Evolutionary conservation across 768 basidiomycete genomes (phyloP), one percentile per base, ranked within the genome.

Genomic region (Phanerodontia chrysosporium): DNA sequence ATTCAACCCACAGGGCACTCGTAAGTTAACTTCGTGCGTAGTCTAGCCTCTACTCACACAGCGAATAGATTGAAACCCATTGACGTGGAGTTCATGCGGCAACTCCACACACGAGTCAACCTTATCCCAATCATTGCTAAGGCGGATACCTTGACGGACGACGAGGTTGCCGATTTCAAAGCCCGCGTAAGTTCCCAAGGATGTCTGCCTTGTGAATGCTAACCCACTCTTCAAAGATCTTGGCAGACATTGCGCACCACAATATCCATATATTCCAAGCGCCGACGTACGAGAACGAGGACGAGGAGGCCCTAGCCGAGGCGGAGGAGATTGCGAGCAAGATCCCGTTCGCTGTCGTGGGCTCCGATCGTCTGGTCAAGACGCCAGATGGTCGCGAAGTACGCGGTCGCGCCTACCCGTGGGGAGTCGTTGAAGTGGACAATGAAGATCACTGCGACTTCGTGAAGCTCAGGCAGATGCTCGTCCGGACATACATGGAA

Each of bases 381-480:
- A 87, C 92, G 1, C 81, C 90, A 24, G 94, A 96, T 67, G 95
- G 95, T 25, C 90, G 95, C 59, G 79, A 88, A 73, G 94, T 98
- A 51, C 92, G 97, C 64, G 97, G 97, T 13, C 92, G 97, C 65
- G 80, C 85, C 3, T 99, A 99, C 73, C 97, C 97, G 10, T 99
- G 97, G 97, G 97, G 97, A 72, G 88, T 95, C 51, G 94, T 98
- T 64, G 97, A 99, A 72, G 97, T 99, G 25, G 97, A 99, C 79
- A 98, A 99, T 68, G 97, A 98, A 71, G 92, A 94, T 18, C 97
- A 99, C 71, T 99, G 97, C 66, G 97, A 99, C 73, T 99, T 99
- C 71, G 96, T 98, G 74, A 98, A 98, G 76, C 89, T 99, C 61
- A 89, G 97, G 54, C 97, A 98, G 74, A 98, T 99, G 97, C 89